Evolutionary conservation across 108 stramenopile genomes (phyloP), one percentile per base, ranked within the genome.

Genomic region (Cyclotella atomus): DNA sequence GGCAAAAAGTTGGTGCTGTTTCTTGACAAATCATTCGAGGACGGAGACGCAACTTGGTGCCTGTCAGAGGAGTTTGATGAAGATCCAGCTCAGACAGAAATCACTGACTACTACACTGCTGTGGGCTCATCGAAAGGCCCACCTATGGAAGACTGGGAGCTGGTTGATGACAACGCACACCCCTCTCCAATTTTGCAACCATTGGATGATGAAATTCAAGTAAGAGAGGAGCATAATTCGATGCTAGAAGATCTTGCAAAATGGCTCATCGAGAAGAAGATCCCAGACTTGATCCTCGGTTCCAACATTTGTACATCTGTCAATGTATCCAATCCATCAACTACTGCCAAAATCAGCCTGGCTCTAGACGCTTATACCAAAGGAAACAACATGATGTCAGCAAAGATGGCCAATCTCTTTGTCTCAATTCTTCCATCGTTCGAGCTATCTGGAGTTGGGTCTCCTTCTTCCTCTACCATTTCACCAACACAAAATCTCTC

Each of bases 41-140:
- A 49, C n/a, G n/a, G 47, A 10, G 47, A 19, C n/a, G 47, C 17
- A 49, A 49, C 16, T 10, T 49, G 47, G 47, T 49, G 10, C n/a
- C n/a, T 49, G n/a, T 49, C 47, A 10, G 47, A 49, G n/a, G 47
- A 49, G 47, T 17, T 17, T 49, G 47, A 49, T n/a, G 47, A 49
- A 17, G 47, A 49, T 10, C 47, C 10, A 19, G n/a, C 47, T n/a
- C 10, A 49, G 9, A 4, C n/a, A n/a, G 47, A 49, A 19, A 17
- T 17, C n/a, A 19, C 10, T 17, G 47, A 49, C n/a, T 49, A 49
- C 47, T 49, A 49, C 47, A 49, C 47, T 49, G 47, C 47, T n/a
- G 10, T n/a, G 4, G 47, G 47, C 4, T n/a, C 17, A 9, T n/a
- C 47, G 4, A 49, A 10, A n/a, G 9, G 47, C 47, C 47, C 47